Evolutionary conservation across 2,329 filamentous ascomycete species (phyloP).

Genomic region (Beauveria asiatica): DNA sequence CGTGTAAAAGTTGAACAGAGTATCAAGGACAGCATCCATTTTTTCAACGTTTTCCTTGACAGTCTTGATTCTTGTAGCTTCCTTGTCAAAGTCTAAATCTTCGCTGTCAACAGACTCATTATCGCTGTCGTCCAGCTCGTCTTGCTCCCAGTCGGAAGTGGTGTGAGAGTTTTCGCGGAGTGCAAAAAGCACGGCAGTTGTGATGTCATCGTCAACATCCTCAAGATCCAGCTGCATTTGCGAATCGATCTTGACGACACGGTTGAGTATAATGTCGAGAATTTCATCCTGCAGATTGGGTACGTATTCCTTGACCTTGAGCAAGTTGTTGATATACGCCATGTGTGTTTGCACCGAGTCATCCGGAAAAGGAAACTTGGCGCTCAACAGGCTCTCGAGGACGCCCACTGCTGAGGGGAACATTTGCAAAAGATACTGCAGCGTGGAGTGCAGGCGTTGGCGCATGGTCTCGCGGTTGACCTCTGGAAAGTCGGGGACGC

Average conservation of each 20-base stretch:
- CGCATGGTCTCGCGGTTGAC: slow-evolving; percentile 60
- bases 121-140: slow-evolving; percentile 49
- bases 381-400: slow-evolving; percentile 56
- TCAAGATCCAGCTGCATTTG: slow-evolving; percentile 92
- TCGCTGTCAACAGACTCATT: slow-evolving; percentile 64
- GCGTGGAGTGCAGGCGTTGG: slow-evolving; percentile 63
- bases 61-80: slow-evolving; percentile 55
- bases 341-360: slow-evolving; percentile 73
- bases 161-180: slow-evolving; percentile 23
- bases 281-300: slow-evolving; percentile 73
- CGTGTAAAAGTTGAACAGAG: slow-evolving; percentile 76
- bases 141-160: slow-evolving; percentile 37
- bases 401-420: slow-evolving; percentile 70
- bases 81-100: slow-evolving; percentile 57
- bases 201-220: slow-evolving; percentile 81
- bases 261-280: slow-evolving; percentile 72
- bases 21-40: slow-evolving; percentile 82
- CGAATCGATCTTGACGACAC: slow-evolving; percentile 87
- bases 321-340: slow-evolving; percentile 78
- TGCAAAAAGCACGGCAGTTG: slow-evolving; percentile 59
- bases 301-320: slow-evolving; percentile 68
- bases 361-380: slow-evolving; percentile 67
- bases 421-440: slow-evolving; percentile 69
- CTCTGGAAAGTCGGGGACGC: slow-evolving; percentile 43
- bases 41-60: slow-evolving; percentile 80